These are phyloP conservation scores for Gynochthodes officinalis DNA, from an alignment of 257 asterid species.

Conservation along the genomic window DNA sequence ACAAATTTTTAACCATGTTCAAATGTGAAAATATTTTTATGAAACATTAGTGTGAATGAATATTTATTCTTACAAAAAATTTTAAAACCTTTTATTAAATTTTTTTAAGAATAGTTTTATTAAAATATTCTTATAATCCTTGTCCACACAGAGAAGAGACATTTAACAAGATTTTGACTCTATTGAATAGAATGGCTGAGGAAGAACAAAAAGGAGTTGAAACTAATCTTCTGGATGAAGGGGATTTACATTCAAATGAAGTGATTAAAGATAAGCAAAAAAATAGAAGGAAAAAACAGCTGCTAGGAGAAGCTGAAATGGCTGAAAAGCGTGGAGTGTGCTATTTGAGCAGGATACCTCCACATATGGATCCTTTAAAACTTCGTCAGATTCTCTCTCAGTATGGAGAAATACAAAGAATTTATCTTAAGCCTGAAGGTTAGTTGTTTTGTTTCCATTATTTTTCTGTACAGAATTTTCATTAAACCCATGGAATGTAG, in stretches of 20 bases:
- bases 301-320: slow-evolving; percentile 44
- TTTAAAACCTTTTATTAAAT: too few species aligned
- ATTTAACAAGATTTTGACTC: not conserved
- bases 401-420: slow-evolving; percentile 67
- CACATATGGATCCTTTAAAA: slow-evolving; percentile 76
- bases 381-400: slow-evolving; percentile 72
- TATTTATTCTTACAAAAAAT: too few species aligned
- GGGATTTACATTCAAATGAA: slow-evolving; percentile 23
- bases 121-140: too few species aligned
- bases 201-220: slow-evolving; percentile 36
- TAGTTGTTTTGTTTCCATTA: not conserved
- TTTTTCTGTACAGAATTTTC: not conserved
- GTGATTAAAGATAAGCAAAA: slow-evolving; percentile 29
- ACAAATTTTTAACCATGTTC: too few species aligned
- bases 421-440: slow-evolving; percentile 90
- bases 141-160: too few species aligned
- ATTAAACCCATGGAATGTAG: too few species aligned
- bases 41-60: too few species aligned
- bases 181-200: slow-evolving; percentile 36
- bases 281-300: slow-evolving; percentile 43
- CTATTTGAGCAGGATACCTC: slow-evolving; percentile 83
- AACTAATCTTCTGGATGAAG: slow-evolving; percentile 20
- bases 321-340: slow-evolving; percentile 74
- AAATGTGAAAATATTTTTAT: too few species aligned
- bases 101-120: too few species aligned